These are phyloP conservation scores for Tuber umbilicatum DNA, from an alignment of 495 filamentous ascomycete genomes.

Conservation along the genomic window DNA sequence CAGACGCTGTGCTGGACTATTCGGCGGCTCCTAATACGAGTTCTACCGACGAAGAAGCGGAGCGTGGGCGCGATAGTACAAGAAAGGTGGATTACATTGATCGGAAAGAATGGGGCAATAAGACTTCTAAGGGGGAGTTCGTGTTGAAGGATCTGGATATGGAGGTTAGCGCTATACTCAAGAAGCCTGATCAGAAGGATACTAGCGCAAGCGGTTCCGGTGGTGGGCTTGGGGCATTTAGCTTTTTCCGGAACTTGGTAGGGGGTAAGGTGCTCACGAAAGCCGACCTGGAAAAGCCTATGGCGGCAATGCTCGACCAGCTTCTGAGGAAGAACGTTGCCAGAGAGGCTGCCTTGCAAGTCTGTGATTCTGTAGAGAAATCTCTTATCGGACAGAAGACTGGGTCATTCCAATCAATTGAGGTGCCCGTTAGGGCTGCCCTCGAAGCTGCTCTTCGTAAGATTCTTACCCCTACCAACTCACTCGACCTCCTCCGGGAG, in stretches of 20 bases:
- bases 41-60: conserved; percentile 48
- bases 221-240: conserved; percentile 53
- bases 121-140: conserved; percentile 82
- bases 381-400: conserved; percentile 89
- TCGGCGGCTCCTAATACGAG: conserved; percentile 60
- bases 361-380: conserved; percentile 84
- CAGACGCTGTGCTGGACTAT: conserved; percentile 77
- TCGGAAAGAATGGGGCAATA: conserved; percentile 71
- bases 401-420: conserved; percentile 81
- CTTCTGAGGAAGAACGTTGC: conserved; percentile 94
- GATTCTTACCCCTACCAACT: conserved; percentile 91
- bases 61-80: conserved; percentile 35
- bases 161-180: conserved; percentile 83
- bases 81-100: conserved; percentile 62
- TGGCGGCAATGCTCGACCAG: conserved; percentile 95
- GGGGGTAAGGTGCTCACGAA: conserved; percentile 87
- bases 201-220: conserved; percentile 43
- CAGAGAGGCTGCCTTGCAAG: conserved; percentile 80
- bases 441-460: conserved; percentile 87
- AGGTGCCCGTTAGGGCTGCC: conserved; percentile 69
- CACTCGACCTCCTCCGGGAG: conserved; percentile 86
- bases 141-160: conserved; percentile 88
- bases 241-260: conserved; percentile 86
- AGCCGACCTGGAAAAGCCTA: conserved; percentile 77
- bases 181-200: conserved; percentile 60